A percentile compares a stretch with the other conserved stretches of the same genome.
These are phyloP conservation scores for Pseudoscleropodium purum DNA, from an alignment of 225 moss, liverwort and hornwort species.

Conservation along the genomic window DNA sequence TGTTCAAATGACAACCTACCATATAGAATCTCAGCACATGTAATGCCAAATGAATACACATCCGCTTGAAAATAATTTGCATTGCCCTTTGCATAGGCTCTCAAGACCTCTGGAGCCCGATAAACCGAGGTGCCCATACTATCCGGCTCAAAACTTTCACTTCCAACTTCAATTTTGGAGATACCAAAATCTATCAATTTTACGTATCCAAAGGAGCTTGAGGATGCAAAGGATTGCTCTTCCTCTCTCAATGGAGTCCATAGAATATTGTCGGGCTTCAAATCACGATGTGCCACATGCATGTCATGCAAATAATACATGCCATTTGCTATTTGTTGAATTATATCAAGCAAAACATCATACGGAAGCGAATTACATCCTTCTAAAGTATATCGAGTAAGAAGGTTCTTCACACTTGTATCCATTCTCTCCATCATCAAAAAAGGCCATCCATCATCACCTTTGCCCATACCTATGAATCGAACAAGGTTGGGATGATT, in stretches of 20 bases:
- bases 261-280: not conserved
- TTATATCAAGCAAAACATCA: not conserved
- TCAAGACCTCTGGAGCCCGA: not conserved
- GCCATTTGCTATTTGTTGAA: not conserved
- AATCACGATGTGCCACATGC: not conserved
- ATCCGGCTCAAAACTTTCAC: not conserved
- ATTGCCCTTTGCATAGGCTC: not conserved
- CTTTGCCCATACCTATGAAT: not conserved
- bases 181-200: not conserved
- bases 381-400: fast-evolving
- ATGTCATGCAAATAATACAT: not conserved
- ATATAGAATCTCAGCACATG: not conserved
- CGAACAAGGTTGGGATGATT: not conserved
- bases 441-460: not conserved
- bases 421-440: not conserved
- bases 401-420: not conserved
- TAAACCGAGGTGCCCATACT: not conserved
- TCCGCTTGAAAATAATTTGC: not conserved
- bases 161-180: not conserved
- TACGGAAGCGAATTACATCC: not conserved
- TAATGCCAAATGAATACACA: not conserved
- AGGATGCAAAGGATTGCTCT: not conserved
- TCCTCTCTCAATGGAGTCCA: not conserved
- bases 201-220: not conserved
- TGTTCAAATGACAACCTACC: not conserved